Evolutionary conservation across 2,329 filamentous ascomycete species (phyloP), one percentile per base, ranked within the genome.

Genomic region (Calonectria pteridis): DNA sequence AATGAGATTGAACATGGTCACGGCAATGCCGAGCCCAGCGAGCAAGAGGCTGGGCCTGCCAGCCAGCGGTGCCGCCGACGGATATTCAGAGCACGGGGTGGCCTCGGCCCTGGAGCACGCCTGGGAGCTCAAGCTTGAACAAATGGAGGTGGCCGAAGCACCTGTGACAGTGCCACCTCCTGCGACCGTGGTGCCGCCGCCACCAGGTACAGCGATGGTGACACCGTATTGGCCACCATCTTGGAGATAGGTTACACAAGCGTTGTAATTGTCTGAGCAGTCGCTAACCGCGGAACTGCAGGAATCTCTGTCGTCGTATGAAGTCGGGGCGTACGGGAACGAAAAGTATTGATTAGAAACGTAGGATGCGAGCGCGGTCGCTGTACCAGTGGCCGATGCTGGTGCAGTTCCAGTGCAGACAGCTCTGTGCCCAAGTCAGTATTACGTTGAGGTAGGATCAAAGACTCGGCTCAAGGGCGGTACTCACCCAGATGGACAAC

Each of bases 321-420:
- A 86, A 1, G 88, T 91, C 59, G 86, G 83, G 66, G 91, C 86
- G 78, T 90, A 89, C 2, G 91, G 91, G 81, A 92, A 93, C 14
- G 89, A 87, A 81, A 92, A 93, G 82, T 89, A 92, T 31, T 84
- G 77, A 80, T 93, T 92, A 51, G 86, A 82, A 23, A 92, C 89
- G 79, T 87, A 91, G 40, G 89, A 90, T 26, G 85, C 84, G 2
- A 83, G 79, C 26, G 83, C 82, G 4, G 86, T 85, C 16, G 84
- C 83, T 76, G 35, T 81, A 33, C 76, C 79, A 16, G 82, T 82
- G 13, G 86, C 84, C 10, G 83, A 83, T 20, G 82, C 80, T 3
- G 88, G 87, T n/a, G 88, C 89, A 35, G 86, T 86, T 63, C 89
- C 89, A n/a, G 89, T 91, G 78, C 89, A 91, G 26, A 90, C 85